Evolutionary conservation across 2,329 filamentous ascomycete genomes (phyloP).

Genomic region (Blastomyces gilchristii): DNA sequence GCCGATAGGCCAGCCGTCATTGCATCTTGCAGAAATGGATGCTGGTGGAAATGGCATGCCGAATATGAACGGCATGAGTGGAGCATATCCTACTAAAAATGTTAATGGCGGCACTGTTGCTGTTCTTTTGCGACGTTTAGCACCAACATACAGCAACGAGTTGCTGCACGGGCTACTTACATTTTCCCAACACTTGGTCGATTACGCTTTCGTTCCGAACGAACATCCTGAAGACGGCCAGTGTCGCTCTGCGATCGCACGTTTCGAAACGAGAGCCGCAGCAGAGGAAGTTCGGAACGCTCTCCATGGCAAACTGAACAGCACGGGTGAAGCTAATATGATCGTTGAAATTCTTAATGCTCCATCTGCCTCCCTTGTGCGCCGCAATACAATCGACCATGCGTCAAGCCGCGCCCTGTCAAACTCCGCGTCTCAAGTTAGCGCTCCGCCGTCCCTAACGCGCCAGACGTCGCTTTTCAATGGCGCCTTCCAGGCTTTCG

Average conservation of each 20-base stretch:
- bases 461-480: conserved; percentile 49
- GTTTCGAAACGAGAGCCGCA: conserved; percentile 47
- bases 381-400: conserved; percentile 47
- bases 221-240: conserved; percentile 48
- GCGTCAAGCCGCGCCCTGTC: conserved; percentile 18
- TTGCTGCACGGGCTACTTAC: conserved; percentile 52
- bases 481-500: conserved; percentile 50
- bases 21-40: conserved; percentile 23
- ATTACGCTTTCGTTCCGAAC: conserved; percentile 47
- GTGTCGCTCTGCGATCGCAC: conserved; percentile 46
- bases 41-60: conserved; percentile 25
- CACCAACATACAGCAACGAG: conserved; percentile 47
- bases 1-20: conserved; percentile 28
- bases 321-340: conserved; percentile 50
- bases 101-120: conserved; percentile 27
- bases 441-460: conserved; percentile 26
- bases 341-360: conserved; percentile 41
- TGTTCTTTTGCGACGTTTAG: conserved; percentile 50
- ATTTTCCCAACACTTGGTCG: conserved; percentile 54
- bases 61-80: conserved; percentile 20
- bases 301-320: conserved; percentile 53
- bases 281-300: conserved; percentile 51
- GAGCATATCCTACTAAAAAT: conserved; percentile 26
- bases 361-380: conserved; percentile 24
- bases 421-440: conserved; percentile 13